phyloP scores from a whole-genome alignment of 2,329 filamentous ascomycete genomes.

The Fusarium heterosporum region DNA sequence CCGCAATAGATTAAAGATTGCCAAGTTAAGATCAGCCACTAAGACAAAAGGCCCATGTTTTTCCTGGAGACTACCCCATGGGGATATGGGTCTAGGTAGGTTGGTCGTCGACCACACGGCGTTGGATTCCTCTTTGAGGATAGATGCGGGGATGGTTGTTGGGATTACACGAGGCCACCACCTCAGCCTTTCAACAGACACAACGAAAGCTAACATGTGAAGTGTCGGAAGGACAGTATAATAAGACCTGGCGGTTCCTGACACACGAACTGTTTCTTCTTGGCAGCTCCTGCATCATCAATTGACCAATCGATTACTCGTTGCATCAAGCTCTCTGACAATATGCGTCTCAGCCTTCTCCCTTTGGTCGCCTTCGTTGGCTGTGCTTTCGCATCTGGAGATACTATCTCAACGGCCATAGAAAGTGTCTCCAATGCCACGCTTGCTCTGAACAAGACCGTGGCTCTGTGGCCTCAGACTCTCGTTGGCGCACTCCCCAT shows the following conservation, averaged over 20 bases:
- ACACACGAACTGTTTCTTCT: slow-evolving; percentile 5
- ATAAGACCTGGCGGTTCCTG: slow-evolving; percentile 23
- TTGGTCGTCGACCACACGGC: slow-evolving; percentile 23
- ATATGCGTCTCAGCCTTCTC: slow-evolving; percentile 45
- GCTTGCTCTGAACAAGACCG: slow-evolving; percentile 50
- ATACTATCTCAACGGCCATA: slow-evolving; percentile 53
- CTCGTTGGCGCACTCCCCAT: slow-evolving; percentile 57
- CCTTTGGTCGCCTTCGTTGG: slow-evolving; percentile 39
- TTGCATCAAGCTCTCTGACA: slow-evolving; percentile 25
- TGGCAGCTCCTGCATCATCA: slow-evolving; percentile 26
- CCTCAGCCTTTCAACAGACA: slow-evolving; percentile 29
- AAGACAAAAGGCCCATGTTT: slow-evolving; percentile 22
- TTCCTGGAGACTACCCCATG: slow-evolving; percentile 34
- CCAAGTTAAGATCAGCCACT: slow-evolving; percentile 28
- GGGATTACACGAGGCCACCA: slow-evolving; percentile 39
- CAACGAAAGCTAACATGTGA: slow-evolving; percentile 31
- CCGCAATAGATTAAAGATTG: slow-evolving; percentile 28
- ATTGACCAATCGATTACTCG: slow-evolving; percentile 35
- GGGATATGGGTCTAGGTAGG: slow-evolving; percentile 20
- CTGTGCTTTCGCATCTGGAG: slow-evolving; percentile 50
- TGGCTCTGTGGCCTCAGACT: slow-evolving; percentile 54
- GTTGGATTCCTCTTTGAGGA: slow-evolving; percentile 38
- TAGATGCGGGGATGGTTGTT: slow-evolving; percentile 37
- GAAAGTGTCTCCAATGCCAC: slow-evolving; percentile 51
- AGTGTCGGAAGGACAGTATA: slow-evolving; percentile 26